Conservation (phyloP, 169 alveolate species). For the Plasmodium malariae region DNA sequence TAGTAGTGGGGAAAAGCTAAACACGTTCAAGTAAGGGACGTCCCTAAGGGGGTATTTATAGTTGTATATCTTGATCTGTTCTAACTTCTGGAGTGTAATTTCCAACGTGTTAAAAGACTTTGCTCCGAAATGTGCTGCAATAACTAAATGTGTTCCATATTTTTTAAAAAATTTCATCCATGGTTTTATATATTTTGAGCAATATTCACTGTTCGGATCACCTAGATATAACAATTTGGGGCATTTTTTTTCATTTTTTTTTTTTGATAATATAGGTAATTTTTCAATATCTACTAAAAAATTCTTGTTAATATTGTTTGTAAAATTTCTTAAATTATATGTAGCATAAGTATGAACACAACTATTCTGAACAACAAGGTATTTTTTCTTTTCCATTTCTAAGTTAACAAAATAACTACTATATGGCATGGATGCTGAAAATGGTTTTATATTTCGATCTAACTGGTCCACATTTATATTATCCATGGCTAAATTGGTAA, state of each 20-base stretch:
- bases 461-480: conserved; percentile 50
- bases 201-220: conserved; percentile 15
- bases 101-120: conserved; percentile 45
- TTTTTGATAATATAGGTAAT: conserved; percentile 45
- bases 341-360: conserved; percentile 48
- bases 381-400: conserved; percentile 63
- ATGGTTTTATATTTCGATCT: conserved; percentile 33
- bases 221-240: neutral
- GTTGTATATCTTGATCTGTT: conserved; percentile 52
- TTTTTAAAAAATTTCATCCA: conserved; percentile 83
- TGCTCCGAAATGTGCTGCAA: conserved; percentile 70
- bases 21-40: conserved; percentile 34
- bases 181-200: conserved; percentile 58
- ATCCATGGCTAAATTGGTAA: conserved; percentile 52
- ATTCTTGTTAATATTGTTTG: conserved; percentile 30
- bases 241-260: conserved; percentile 1
- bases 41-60: conserved; percentile 47
- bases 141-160: conserved; percentile 83
- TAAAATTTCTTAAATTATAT: conserved; percentile 36
- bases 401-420: conserved; percentile 51
- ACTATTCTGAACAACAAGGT: conserved; percentile 43
- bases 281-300: conserved; percentile 45
- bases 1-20: conserved; percentile 6
- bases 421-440: conserved; percentile 75
- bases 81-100: conserved; percentile 21